phyloP scores from a whole-genome alignment of 805 yeast genomes.

The Ogataea corticis region DNA sequence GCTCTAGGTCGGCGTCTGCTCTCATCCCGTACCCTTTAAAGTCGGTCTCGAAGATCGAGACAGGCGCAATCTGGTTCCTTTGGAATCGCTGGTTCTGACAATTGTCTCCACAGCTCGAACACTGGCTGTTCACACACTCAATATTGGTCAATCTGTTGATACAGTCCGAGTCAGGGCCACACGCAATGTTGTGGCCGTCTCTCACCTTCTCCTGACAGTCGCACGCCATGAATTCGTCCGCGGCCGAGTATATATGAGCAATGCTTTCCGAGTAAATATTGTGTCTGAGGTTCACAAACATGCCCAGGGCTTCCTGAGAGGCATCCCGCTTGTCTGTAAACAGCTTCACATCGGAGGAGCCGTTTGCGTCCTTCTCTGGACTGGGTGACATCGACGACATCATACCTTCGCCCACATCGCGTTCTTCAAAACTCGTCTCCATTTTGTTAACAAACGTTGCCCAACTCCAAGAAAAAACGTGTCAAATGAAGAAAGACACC shows the following conservation, averaged over 20 bases:
- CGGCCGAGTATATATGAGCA: conserved; percentile 63
- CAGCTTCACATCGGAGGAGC: conserved; percentile 14
- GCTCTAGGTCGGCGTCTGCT: conserved; percentile 58
- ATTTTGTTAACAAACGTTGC: not conserved
- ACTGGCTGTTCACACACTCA: conserved; percentile 75
- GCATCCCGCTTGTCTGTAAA: conserved; percentile 49
- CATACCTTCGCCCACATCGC: conserved; percentile 1
- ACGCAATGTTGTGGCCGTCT: conserved; percentile 57
- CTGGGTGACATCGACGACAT: conserved; percentile 24
- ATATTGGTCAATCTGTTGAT: conserved; percentile 89
- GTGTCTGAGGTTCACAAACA: conserved; percentile 56
- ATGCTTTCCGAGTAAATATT: conserved; percentile 63
- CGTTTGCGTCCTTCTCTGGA: conserved; percentile 9
- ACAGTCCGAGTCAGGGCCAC: conserved; percentile 86
- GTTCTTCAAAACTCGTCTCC: not conserved
- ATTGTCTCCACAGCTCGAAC: conserved; percentile 66
- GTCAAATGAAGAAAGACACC: too few relatives aligned
- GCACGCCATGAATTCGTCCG: conserved; percentile 85
- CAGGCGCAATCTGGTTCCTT: conserved; percentile 64
- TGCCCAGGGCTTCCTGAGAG: conserved; percentile 65
- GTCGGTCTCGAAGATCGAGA: conserved; percentile 83
- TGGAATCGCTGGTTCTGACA: conserved; percentile 93
- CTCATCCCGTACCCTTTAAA: conserved; percentile 89
- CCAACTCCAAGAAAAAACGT: too few relatives aligned
- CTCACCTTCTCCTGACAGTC: conserved; percentile 67